Base-by-base conservation (phyloP, 331 rosid species). In the Acacia pycnantha region DNA sequence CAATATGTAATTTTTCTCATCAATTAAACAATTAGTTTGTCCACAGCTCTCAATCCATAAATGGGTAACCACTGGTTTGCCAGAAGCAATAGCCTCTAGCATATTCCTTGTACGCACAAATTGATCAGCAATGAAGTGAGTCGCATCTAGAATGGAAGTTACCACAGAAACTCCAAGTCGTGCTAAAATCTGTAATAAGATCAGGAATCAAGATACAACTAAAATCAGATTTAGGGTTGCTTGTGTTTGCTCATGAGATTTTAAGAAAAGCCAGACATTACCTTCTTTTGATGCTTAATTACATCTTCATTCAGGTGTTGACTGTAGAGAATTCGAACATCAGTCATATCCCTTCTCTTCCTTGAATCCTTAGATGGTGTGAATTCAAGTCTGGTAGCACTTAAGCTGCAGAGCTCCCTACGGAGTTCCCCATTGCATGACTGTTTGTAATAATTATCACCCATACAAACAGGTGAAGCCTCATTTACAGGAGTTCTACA, bases 21-120 rank as follows among this genome's bases (percentile, higher is more conserved):
- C 99, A 15, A 96, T 86, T 84, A 94, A 90, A 87, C 97, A 92
- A 82, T 85, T 88, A 61, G 98, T 97, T 88, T 94, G 95, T 66
- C 98, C 99, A 83, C 98, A 96, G 86, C 94, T 92, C 73, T 94
- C 95, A 35, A 96, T 84, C 99, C 99, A 96, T 77, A 83, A 87
- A 87, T 88, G 98, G 21, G 97, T 92, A 65, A 96, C 98, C 80
- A 96, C 99, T 59, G 91, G 95, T 87, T 96, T 94, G 47, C 97
- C 95, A 59, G 73, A 85, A 80, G 99, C 97, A 77, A 96, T 96
- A 71, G 99, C 98, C 86, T 91, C 97, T 80, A 96, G 84, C 97
- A 96, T 91, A 87, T 94, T 96, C 82, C 97, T 91, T 33, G 97
- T 96, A 4, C 97, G 97, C 82, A 92, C 89, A 84, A 96, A 96